Conservation (phyloP, 768 basidiomycete species). For the Serendipita sp. region DNA sequence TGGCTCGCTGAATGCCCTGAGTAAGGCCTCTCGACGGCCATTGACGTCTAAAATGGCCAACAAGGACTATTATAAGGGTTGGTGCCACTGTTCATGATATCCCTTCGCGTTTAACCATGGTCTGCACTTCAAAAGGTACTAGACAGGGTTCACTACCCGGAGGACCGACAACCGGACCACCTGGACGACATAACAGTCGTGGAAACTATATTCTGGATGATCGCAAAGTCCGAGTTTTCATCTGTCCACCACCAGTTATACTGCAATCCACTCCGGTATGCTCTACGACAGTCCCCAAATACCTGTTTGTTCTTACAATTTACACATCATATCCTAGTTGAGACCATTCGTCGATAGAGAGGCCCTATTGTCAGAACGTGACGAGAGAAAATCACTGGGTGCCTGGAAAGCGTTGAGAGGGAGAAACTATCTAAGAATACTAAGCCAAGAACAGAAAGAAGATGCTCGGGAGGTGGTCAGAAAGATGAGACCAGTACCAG, state of each 20-base stretch:
- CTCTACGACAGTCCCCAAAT: background rate
- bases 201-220: constrained; percentile 3
- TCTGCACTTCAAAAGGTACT: background rate
- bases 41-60: constrained; percentile 78
- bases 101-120: background rate
- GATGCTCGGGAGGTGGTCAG: background rate
- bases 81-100: background rate
- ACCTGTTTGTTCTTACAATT: background rate
- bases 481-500: background rate
- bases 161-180: constrained; percentile 1
- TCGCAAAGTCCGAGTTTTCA: background rate
- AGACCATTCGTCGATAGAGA: background rate
- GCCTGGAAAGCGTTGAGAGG: background rate
- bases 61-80: constrained; percentile 95
- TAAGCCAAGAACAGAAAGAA: background rate
- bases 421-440: background rate
- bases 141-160: background rate
- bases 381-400: background rate
- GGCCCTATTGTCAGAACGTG: background rate
- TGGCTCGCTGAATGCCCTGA: constrained; percentile 47
- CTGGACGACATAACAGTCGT: background rate
- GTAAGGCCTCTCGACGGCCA: constrained; percentile 71
- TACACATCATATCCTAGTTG: background rate
- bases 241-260: constrained; percentile 1
- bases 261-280: background rate